Evolutionary conservation across 495 filamentous ascomycete genomes (phyloP), one percentile per base, ranked within the genome.

Genomic region (Podospora pseudoanserina): DNA sequence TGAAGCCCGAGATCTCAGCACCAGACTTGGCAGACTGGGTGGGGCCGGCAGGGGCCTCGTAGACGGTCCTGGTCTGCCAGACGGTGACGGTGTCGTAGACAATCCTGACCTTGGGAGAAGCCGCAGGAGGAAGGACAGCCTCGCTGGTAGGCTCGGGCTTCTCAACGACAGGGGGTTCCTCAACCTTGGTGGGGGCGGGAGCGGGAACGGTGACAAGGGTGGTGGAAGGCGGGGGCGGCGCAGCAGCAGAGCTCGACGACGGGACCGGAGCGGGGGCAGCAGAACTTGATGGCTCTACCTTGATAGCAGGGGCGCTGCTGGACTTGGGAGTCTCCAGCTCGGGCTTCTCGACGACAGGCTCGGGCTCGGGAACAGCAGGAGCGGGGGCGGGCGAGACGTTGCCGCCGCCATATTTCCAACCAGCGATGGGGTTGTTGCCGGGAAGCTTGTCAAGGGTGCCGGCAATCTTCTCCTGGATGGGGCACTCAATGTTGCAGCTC

Each of bases 351-450:
- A 23, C 23, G 23, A 23, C 23, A 13, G 39, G 39, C 39, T 49
- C 39, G 39, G 64, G 60, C 30, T 53, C 55, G 27, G 59, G 68
- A 68, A 60, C 72, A 32, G 65, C 27, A 26, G 67, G 68, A 54
- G 53, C 69, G 65, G 77, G 71, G 63, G 78, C 67, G 26, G 56
- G 58, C 11, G 68, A 64, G 66, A 65, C 68, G 54, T 69, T 64
- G 60, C 65, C 67, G 58, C 71, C 67, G n/a, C 74, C 70, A 59
- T 70, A 75, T 57, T 70, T 69, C 77, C 78, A 84, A 57, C 81
- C 81, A 30, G 73, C 73, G 30, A 83, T 68, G 16, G 76, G 75
- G 77, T 88, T 88, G 79, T 86, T 87, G 18, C 89, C 87, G 13
- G 88, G 87, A 19, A 91, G 86, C 59, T 74, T 74, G 54, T 73